phyloP scores from a whole-genome alignment of 2,329 filamentous ascomycete genomes.

The Aspergillus tamarii region DNA sequence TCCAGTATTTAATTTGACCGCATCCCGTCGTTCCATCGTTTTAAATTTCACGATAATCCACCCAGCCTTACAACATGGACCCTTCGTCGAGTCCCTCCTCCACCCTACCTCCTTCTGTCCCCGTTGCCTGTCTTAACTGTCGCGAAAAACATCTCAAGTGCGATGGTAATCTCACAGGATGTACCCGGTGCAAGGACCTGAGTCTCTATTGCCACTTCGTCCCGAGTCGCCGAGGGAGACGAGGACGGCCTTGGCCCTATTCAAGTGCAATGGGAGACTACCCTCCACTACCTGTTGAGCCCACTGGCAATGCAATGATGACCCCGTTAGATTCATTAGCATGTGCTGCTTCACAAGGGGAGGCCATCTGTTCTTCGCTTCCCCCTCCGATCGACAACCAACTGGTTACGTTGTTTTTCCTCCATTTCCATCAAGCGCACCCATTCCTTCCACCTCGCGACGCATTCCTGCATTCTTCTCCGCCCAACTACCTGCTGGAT shows the following conservation, averaged over 20 bases:
- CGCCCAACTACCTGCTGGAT: constrained; percentile 8
- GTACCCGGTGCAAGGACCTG: constrained; percentile 8
- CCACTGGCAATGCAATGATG: background rate
- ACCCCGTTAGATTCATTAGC: background rate
- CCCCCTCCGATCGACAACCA: background rate
- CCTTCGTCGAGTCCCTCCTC: background rate
- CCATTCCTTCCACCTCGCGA: constrained; percentile 12
- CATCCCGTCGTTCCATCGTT: background rate
- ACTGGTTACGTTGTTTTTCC: constrained; percentile 9
- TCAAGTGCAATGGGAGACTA: background rate
- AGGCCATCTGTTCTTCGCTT: no score
- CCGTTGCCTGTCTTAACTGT: constrained; percentile 11
- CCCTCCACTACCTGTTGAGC: background rate
- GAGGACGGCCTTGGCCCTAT: constrained; percentile 5
- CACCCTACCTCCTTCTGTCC: background rate
- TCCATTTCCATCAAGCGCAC: constrained; percentile 14
- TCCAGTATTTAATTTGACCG: background rate
- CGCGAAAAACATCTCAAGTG: constrained; percentile 13
- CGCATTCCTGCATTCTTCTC: constrained; percentile 1
- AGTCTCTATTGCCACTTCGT: constrained; percentile 11
- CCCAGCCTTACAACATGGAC: background rate
- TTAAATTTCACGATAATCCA: background rate
- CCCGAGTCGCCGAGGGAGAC: constrained; percentile 8
- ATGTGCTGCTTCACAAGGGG: background rate
- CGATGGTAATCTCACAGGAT: constrained; percentile 12